Evolutionary conservation across 495 filamentous ascomycete genomes (phyloP), one percentile per base, ranked within the genome.

Genomic region (Arthonia radiata): DNA sequence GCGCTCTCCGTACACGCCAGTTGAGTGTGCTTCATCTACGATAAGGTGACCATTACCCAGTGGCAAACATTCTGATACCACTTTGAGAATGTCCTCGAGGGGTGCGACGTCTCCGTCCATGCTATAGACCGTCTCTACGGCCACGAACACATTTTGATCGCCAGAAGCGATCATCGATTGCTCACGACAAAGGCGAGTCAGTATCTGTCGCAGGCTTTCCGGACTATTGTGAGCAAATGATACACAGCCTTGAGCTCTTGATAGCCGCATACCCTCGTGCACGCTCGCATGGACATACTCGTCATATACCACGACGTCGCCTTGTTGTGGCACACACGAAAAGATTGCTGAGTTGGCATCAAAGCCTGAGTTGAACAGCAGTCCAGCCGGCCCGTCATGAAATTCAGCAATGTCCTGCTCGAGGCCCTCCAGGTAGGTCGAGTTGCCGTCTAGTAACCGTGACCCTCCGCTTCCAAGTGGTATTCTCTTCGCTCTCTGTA

Each of bases 51-150:
- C 71, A 40, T 75, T 75, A 2, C 50, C 48, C 0, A 24, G 23
- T 4, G 65, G 64, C 0, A 80, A 48, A 4, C 64, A 33, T 1
- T 44, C 41, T 27, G 79, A 57, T 0, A 71, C 61, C 1, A 58
- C 37, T 4, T 48, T 37, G 1, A 73, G 50, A 18, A 81, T 57
- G 13, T 66, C 51, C 10, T 41, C 36, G 10, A 86, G 47, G 0
- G 71, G 72, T 6, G 59, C 61, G 5, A 76, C 38, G 44, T 81
- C 74, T 0, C 77, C 77, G 40, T 83, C 74, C 77, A 86, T 86
- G 30, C 68, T 77, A 42, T 86, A 86, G n/a, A 81, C 47, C 2
- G 59, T 57, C 39, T 86, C 77, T 1, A 81, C 51, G 1, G 67
- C 66, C 13, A 83, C 53, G 36, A 83, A 68, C 4, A 70, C 48